Evolutionary conservation across 2,329 filamentous ascomycete genomes (phyloP).

Genomic region (Emydomyces testavorans): DNA sequence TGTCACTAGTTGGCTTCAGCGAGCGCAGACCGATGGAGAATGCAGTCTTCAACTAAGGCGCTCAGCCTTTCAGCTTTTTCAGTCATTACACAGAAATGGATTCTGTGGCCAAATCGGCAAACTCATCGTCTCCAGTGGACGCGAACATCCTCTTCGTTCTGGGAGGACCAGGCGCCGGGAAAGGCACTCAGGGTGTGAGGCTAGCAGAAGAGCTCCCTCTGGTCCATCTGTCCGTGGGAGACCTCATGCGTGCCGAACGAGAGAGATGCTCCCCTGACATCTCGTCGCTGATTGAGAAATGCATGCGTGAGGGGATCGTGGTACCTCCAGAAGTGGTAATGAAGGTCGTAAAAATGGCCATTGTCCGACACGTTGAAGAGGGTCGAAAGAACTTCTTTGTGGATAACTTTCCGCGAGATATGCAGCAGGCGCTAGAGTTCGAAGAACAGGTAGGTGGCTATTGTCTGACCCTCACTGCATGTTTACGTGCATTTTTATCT

Average conservation of each 20-base stretch:
- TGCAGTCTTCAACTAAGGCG: too few species aligned
- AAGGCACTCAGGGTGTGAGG: conserved; percentile 9
- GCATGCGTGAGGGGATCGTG: conserved; percentile 1
- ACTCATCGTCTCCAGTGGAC: neutral
- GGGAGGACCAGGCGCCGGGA: conserved; percentile 11
- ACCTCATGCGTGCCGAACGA: conserved; percentile 7
- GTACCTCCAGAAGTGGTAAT: neutral
- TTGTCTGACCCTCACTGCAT: neutral
- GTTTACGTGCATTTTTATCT: neutral
- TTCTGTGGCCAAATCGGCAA: neutral
- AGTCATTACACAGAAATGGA: neutral
- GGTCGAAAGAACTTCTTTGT: conserved; percentile 8
- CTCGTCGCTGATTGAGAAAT: neutral
- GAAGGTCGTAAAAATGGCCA: neutral
- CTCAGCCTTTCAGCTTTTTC: too few species aligned
- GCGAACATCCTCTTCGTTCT: conserved; percentile 4
- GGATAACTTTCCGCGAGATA: conserved; percentile 8
- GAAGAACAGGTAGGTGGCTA: conserved; percentile 7
- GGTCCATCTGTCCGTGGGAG: conserved; percentile 9
- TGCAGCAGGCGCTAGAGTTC: conserved; percentile 7
- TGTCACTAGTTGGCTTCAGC: too few species aligned
- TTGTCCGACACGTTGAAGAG: neutral
- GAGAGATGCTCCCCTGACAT: neutral
- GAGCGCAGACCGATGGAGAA: too few species aligned
- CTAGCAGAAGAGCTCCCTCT: conserved; percentile 3